These are phyloP conservation scores for Candida jianshihensis DNA, from an alignment of 805 yeast genomes.

Conservation along the genomic window DNA sequence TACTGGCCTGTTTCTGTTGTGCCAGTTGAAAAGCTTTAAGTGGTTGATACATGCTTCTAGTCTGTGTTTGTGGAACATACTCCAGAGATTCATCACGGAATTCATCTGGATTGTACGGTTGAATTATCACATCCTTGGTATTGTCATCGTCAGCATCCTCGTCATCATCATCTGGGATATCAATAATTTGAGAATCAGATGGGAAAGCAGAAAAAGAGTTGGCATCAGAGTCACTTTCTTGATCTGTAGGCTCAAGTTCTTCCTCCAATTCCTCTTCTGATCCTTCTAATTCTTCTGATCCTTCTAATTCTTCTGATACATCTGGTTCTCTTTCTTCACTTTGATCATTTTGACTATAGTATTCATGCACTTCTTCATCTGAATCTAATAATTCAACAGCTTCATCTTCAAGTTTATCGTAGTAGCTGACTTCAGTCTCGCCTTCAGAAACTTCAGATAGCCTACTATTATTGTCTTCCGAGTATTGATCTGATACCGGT, in stretches of 20 bases:
- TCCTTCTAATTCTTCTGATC: constrained; percentile 22
- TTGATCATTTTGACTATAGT: too few relatives aligned
- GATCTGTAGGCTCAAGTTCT: not conserved
- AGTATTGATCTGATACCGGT: constrained; percentile 20
- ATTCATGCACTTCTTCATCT: constrained; percentile 16
- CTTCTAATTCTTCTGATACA: too few relatives aligned
- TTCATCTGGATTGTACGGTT: not conserved
- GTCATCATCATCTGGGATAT: not conserved
- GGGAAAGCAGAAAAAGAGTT: not conserved
- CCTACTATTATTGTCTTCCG: too few relatives aligned
- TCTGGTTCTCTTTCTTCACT: too few relatives aligned
- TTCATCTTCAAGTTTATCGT: not conserved
- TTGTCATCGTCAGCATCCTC: not conserved
- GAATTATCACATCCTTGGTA: too few relatives aligned
- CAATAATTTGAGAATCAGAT: not conserved
- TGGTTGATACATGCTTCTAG: not conserved
- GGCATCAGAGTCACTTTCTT: not conserved
- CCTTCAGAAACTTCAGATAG: too few relatives aligned
- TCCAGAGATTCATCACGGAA: not conserved
- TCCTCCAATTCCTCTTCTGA: constrained; percentile 4
- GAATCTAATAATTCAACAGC: constrained; percentile 5
- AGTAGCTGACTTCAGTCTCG: constrained; percentile 8
- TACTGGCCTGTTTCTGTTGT: too few relatives aligned
- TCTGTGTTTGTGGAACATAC: not conserved
- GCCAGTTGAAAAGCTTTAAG: too few relatives aligned